Percentiles rank a stretch among this genome's conserved stretches.
Conservation (phyloP, 768 basidiomycete genomes). For the Tylopilus felleus region DNA sequence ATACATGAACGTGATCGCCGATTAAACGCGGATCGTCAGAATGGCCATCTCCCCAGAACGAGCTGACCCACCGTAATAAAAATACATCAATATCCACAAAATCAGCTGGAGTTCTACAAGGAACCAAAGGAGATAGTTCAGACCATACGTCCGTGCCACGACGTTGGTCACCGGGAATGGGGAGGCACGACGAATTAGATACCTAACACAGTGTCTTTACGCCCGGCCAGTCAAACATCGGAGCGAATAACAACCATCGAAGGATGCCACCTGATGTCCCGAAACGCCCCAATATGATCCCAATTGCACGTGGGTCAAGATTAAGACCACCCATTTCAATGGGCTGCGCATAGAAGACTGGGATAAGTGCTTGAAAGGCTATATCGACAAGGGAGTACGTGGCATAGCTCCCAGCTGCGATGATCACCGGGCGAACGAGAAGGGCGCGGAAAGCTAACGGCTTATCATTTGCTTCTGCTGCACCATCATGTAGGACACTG, state of each 20-base stretch:
- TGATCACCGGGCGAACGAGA: constrained; percentile 50
- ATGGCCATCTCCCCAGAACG: neutral
- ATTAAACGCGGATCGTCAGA: neutral
- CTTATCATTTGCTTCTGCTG: neutral
- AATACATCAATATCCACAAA: constrained; percentile 23
- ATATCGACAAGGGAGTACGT: constrained; percentile 61
- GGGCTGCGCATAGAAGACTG: constrained; percentile 32
- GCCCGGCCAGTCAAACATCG: constrained; percentile 53
- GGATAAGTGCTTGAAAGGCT: constrained; percentile 44
- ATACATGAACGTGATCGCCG: constrained; percentile 68
- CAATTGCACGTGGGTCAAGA: constrained; percentile 30
- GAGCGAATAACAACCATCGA: constrained; percentile 61
- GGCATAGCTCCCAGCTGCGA: constrained; percentile 60
- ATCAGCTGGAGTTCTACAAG: constrained; percentile 38
- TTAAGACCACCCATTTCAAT: constrained; percentile 30
- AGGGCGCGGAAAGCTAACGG: constrained; percentile 34
- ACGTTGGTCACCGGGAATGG: constrained; percentile 46
- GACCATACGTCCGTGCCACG: constrained; percentile 37
- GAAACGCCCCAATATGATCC: constrained; percentile 19
- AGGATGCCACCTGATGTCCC: constrained; percentile 33
- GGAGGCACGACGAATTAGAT: constrained; percentile 46
- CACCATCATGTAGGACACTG: neutral
- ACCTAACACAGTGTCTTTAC: constrained; percentile 54
- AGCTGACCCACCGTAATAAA: neutral
- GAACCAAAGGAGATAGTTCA: constrained; percentile 34